phyloP scores from a whole-genome alignment of 2,329 filamentous ascomycete genomes.

The Coniella lustricola region DNA sequence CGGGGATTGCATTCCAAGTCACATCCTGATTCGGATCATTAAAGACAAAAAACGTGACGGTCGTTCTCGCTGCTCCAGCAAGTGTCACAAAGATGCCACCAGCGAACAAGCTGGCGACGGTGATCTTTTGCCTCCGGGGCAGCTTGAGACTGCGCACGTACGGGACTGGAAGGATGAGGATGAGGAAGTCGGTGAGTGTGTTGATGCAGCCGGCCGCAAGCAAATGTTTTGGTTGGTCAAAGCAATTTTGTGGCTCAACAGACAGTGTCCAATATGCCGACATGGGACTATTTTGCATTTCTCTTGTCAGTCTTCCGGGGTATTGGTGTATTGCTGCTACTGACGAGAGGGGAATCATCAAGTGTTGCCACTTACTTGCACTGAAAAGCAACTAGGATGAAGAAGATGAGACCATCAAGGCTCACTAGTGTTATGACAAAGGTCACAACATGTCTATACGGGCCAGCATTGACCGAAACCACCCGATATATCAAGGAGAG shows the following conservation, averaged over 20 bases:
- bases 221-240: conserved; percentile 44
- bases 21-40: conserved; percentile 24
- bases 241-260: conserved; percentile 29
- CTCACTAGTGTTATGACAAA: conserved; percentile 25
- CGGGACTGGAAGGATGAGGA: conserved; percentile 44
- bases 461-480: conserved; percentile 24
- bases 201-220: conserved; percentile 51
- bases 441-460: conserved; percentile 25
- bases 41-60: conserved; percentile 25
- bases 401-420: conserved; percentile 27
- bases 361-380: conserved; percentile 26
- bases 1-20: conserved; percentile 30
- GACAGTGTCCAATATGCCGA: conserved; percentile 32
- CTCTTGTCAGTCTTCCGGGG: not conserved
- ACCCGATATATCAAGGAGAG: conserved; percentile 32
- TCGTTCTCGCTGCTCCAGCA: conserved; percentile 30
- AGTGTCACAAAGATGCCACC: conserved; percentile 41
- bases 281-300: conserved; percentile 28
- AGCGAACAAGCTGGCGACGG: conserved; percentile 41
- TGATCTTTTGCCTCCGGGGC: conserved; percentile 37
- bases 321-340: no score
- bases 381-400: conserved; percentile 30
- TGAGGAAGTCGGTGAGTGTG: conserved; percentile 50
- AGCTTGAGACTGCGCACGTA: conserved; percentile 39
- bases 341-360: not conserved